phyloP scores from a whole-genome alignment of 1,139 yeast genomes.

The Protomyces inundatus region DNA sequence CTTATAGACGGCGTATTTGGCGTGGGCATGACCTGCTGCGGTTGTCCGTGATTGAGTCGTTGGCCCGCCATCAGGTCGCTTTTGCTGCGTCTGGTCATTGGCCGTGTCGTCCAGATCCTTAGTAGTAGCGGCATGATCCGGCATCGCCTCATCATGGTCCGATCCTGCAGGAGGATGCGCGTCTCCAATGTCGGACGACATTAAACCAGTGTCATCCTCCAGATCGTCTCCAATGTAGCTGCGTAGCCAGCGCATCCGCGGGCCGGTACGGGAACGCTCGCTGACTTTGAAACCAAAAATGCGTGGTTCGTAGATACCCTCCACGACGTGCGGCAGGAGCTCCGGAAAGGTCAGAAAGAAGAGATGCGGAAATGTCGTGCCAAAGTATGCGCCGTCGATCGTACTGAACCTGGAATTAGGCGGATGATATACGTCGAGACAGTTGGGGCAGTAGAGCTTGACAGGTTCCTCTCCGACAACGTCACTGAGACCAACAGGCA shows the following conservation, averaged over 20 bases:
- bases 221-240: slow-evolving; percentile 25
- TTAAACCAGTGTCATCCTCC: not conserved
- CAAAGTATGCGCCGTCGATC: slow-evolving; percentile 94
- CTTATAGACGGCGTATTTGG: too few species aligned
- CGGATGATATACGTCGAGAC: slow-evolving; percentile 85
- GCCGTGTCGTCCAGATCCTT: too few species aligned
- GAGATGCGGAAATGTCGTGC: slow-evolving; percentile 90
- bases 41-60: too few species aligned
- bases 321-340: slow-evolving; percentile 38
- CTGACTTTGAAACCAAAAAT: slow-evolving; percentile 83
- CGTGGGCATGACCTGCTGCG: too few species aligned
- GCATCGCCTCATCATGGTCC: not conserved
- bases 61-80: too few species aligned
- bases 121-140: too few species aligned
- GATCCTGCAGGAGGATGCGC: not conserved
- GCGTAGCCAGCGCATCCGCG: slow-evolving; percentile 92
- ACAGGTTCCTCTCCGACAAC: slow-evolving; percentile 89
- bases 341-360: slow-evolving; percentile 87
- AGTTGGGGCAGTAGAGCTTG: slow-evolving; percentile 86
- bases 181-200: not conserved
- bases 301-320: slow-evolving; percentile 35
- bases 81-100: too few species aligned
- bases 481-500: slow-evolving; percentile 90
- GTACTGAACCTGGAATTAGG: slow-evolving; percentile 76
- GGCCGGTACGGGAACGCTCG: slow-evolving; percentile 73